Conservation (phyloP, 306 rosid species). For the Arachis hypogaea region DNA sequence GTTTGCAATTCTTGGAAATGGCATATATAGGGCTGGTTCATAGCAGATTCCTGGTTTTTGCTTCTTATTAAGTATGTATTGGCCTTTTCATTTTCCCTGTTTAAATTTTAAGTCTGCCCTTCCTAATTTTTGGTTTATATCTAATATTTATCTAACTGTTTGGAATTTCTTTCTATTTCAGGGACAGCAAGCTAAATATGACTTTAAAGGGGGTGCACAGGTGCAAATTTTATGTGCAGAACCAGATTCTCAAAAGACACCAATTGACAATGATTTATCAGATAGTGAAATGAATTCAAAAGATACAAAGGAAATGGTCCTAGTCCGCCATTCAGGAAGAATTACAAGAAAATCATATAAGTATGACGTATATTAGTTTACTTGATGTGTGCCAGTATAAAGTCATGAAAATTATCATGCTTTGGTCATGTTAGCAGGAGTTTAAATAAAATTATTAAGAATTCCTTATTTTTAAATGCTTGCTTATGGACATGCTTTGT, state of each 20-base stretch:
- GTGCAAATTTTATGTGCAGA: conserved; percentile 51
- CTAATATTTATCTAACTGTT: neutral
- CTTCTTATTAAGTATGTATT: no score
- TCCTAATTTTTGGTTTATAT: conserved; percentile 3
- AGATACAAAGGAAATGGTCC: conserved; percentile 50
- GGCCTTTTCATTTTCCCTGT: no score
- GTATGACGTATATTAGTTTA: conserved; percentile 53
- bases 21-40: no score
- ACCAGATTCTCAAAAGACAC: conserved; percentile 50
- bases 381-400: conserved; percentile 23
- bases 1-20: no score
- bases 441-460: neutral
- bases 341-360: conserved; percentile 62
- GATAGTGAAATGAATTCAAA: conserved; percentile 51
- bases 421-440: neutral
- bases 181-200: conserved; percentile 63
- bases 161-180: conserved; percentile 43
- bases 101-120: neutral
- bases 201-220: conserved; percentile 71
- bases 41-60: no score
- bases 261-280: conserved; percentile 55
- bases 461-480: neutral
- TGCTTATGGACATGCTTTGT: neutral
- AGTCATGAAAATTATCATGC: neutral
- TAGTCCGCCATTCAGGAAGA: conserved; percentile 77